Base-by-base conservation (phyloP, 768 basidiomycete species). In the Strobilomyces confusus region DNA sequence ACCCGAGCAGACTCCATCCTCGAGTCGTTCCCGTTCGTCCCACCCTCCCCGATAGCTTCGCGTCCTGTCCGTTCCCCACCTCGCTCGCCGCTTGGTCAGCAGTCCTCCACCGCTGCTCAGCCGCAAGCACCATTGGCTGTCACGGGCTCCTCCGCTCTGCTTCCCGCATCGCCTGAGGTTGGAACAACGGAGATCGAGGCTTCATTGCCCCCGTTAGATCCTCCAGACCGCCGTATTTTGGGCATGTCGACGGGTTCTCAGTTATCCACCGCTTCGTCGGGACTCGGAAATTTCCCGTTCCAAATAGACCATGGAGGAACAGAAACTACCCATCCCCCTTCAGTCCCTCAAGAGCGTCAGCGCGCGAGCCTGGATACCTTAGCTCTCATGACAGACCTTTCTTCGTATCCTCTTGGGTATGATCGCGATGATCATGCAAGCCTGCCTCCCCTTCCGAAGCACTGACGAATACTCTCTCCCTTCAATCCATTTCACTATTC, bases 11-110 rank as follows among this genome's bases (percentile, higher is more conserved):
- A 92, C 64, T 92, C 89, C 4, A 89, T 92, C 59, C 77, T 92
- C 25, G 90, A 91, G 69, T 85, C 82, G 14, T 93, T 93, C 77
- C 89, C 88, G 33, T 92, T 93, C 66, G 89, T 93, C 9, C 91
- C 91, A 22, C 91, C 91, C 1, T 91, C 89, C 9, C 91, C 91
- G 7, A 91, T 92, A 54, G 90, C 89, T n/a, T 82, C 88, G 59
- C 77, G 86, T 49, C 89, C 89, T 11, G 73, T 83, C 60, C 77
- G 88, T 56, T 83, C 87, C 4, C 87, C 87, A 6, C 86, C 86
- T 34, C 82, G 83, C 52, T 90, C 89, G 11, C 88, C 89, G 9
- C 73, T 87, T 19, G 76, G 71, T 25, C 81, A 86, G 67, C 84
- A 86, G 56, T 72, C 80, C 55, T 72, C 80, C 55, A 69, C 67